These are phyloP conservation scores for Dinochytrium kinnereticum DNA, from an alignment of 371 early-diverging fungal species.

Conservation along the genomic window DNA sequence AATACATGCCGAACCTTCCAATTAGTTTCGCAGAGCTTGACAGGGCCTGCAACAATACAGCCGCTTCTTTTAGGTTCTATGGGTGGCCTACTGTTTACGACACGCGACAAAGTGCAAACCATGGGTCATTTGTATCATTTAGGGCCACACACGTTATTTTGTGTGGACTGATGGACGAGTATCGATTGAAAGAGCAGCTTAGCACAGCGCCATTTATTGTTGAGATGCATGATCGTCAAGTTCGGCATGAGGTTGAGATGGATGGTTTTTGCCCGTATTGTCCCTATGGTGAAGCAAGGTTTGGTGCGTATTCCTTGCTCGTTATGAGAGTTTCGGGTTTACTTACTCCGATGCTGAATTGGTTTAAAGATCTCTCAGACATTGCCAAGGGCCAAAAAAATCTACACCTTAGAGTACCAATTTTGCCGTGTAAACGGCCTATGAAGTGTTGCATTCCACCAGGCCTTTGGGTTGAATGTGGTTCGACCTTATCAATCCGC, in stretches of 20 bases:
- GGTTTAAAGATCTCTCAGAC: too few species aligned
- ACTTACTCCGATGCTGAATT: too few species aligned
- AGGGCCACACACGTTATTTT: conserved; percentile 23
- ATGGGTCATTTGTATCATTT: neutral
- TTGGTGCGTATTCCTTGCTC: conserved; percentile 5
- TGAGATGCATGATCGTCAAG: conserved; percentile 23
- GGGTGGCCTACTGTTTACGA: conserved; percentile 9
- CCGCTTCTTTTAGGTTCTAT: conserved; percentile 19
- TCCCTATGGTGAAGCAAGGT: conserved; percentile 22
- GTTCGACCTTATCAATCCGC: neutral
- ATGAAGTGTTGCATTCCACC: conserved; percentile 3
- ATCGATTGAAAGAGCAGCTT: conserved; percentile 5
- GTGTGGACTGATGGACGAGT: conserved; percentile 17
- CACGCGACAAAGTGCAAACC: neutral
- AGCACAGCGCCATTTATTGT: conserved; percentile 4
- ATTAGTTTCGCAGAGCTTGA: conserved; percentile 15
- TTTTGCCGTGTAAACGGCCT: conserved; percentile 13
- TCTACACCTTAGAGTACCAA: conserved; percentile 3
- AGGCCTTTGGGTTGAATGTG: conserved; percentile 6
- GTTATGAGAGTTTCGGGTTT: neutral
- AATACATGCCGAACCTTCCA: conserved; percentile 27
- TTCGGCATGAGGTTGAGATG: neutral
- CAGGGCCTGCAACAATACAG: conserved; percentile 14
- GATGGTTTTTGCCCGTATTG: neutral
- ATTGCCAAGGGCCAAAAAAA: neutral